Conservation (phyloP, 192 early-diverging fungal genomes). For the Coemansia sp. region DNA sequence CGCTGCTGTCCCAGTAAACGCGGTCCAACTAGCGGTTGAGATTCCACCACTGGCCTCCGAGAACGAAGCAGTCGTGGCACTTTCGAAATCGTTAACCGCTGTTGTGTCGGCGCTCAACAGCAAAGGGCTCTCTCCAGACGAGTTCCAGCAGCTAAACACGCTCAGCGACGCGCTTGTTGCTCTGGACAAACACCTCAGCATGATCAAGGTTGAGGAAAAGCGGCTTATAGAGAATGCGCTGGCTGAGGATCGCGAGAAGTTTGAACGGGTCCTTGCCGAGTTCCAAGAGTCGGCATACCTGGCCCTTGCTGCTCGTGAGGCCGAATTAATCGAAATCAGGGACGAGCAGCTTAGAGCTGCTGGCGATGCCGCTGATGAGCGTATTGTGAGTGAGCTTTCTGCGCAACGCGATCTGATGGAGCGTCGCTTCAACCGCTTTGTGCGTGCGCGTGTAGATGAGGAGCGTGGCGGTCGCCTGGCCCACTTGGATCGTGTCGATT, state of each 20-base stretch:
- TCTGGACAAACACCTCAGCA: slow-evolving; percentile 55
- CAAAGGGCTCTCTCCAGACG: slow-evolving; percentile 36
- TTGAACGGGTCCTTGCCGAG: slow-evolving; percentile 53
- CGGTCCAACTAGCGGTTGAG: slow-evolving; percentile 41
- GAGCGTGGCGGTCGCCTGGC: slow-evolving; percentile 90
- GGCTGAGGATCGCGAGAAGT: slow-evolving; percentile 59
- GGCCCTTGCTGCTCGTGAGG: slow-evolving; percentile 52
- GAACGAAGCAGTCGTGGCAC: slow-evolving; percentile 29
- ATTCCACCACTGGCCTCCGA: slow-evolving; percentile 45
- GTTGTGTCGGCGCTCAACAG: slow-evolving; percentile 43
- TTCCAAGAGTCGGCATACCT: slow-evolving; percentile 52
- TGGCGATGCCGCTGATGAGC: slow-evolving; percentile 48
- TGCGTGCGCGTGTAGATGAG: slow-evolving; percentile 78
- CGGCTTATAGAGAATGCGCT: slow-evolving; percentile 59
- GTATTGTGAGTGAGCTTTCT: slow-evolving; percentile 62
- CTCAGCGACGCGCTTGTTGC: slow-evolving; percentile 55
- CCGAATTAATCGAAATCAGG: slow-evolving; percentile 53
- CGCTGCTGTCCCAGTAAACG: slow-evolving; percentile 23
- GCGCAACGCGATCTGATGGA: slow-evolving; percentile 72
- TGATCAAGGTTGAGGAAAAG: slow-evolving; percentile 48
- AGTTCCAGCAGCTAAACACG: slow-evolving; percentile 39
- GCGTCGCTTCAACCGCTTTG: slow-evolving; percentile 74
- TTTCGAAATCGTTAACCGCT: slow-evolving; percentile 32
- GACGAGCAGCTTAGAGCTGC: slow-evolving; percentile 55
- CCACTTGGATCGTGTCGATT: slow-evolving; percentile 75